These are phyloP conservation scores for Posidonia australis DNA, from an alignment of 106 monocot species.

Conservation along the genomic window DNA sequence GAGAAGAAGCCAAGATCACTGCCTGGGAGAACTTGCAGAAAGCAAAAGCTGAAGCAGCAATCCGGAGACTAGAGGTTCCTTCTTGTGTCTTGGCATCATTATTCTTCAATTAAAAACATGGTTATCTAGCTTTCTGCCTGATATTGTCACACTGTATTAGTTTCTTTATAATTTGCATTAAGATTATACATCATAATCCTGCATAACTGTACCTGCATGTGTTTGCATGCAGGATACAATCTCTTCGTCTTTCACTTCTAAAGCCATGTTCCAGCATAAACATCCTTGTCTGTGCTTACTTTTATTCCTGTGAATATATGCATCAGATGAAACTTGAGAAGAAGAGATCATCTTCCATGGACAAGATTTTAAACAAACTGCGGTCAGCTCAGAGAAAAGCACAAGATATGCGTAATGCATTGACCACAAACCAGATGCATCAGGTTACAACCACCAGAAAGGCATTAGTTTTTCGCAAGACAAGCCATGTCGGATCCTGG, in stretches of 20 bases:
- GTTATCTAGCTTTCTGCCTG: background rate
- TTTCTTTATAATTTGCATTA: too few species aligned
- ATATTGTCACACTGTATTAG: background rate
- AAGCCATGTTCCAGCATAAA: background rate
- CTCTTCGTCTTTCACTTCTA: too few species aligned
- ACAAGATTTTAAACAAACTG: conserved; percentile 73
- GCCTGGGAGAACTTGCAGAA: conserved; percentile 76
- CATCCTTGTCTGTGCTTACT: background rate
- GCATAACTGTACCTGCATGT: too few species aligned
- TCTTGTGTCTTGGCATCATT: background rate
- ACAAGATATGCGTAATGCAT: conserved; percentile 11
- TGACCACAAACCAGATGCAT: background rate
- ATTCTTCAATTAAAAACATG: background rate
- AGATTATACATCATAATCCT: too few species aligned
- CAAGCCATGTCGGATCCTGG: background rate
- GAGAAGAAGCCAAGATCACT: conserved; percentile 63
- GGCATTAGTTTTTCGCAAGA: conserved; percentile 1
- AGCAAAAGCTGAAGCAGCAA: conserved; percentile 68
- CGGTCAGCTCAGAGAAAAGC: conserved; percentile 70
- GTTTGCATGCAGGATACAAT: background rate
- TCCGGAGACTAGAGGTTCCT: conserved; percentile 49
- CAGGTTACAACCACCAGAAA: conserved; percentile 3
- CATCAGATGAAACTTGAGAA: conserved; percentile 87
- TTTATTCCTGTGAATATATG: background rate
- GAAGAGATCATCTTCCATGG: conserved; percentile 85